A percentile compares a stretch with the other conserved stretches of the same genome.
phyloP scores from a whole-genome alignment of 768 basidiomycete genomes.

The Auricularia auricula-judae region DNA sequence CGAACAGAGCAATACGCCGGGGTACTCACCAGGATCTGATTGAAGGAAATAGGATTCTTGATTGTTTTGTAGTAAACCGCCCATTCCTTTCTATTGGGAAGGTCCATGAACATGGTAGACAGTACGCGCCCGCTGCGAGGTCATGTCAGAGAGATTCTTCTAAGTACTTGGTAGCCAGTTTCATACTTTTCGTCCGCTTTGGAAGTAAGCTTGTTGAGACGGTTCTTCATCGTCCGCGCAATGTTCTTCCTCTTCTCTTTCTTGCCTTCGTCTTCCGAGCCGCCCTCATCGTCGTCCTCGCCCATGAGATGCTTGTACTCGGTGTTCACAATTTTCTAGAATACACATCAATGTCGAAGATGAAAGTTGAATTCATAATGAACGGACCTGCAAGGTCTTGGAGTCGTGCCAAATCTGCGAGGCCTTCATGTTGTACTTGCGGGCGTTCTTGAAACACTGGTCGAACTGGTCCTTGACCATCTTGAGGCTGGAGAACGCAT shows the following conservation, averaged over 20 bases:
- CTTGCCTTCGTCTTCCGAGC: conserved; percentile 36
- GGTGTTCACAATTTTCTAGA: conserved; percentile 36
- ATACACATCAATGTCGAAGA: conserved; percentile 1
- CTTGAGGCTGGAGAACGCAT: conserved; percentile 49
- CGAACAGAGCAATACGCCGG: not conserved
- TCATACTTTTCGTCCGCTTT: conserved; percentile 57
- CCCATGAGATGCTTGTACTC: conserved; percentile 38
- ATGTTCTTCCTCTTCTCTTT: conserved; percentile 48
- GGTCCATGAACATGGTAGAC: conserved; percentile 70
- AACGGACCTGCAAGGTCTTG: conserved; percentile 64
- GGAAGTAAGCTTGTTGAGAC: conserved; percentile 61
- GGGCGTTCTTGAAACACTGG: conserved; percentile 69
- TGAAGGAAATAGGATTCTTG: conserved; percentile 67
- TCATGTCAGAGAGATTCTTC: not conserved
- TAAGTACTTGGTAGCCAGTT: conserved; percentile 2
- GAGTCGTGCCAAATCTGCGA: conserved; percentile 75
- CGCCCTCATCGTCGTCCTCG: conserved; percentile 27
- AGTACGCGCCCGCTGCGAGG: conserved; percentile 49
- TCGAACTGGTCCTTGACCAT: conserved; percentile 65
- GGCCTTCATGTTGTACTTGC: conserved; percentile 70
- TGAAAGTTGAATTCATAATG: conserved; percentile 9
- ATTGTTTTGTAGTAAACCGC: conserved; percentile 72
- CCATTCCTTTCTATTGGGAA: conserved; percentile 73
- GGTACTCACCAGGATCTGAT: conserved; percentile 57
- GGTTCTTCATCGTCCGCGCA: conserved; percentile 52